phyloP scores from a whole-genome alignment of 2,329 filamentous ascomycete genomes.

The Emmonsia crescens region DNA sequence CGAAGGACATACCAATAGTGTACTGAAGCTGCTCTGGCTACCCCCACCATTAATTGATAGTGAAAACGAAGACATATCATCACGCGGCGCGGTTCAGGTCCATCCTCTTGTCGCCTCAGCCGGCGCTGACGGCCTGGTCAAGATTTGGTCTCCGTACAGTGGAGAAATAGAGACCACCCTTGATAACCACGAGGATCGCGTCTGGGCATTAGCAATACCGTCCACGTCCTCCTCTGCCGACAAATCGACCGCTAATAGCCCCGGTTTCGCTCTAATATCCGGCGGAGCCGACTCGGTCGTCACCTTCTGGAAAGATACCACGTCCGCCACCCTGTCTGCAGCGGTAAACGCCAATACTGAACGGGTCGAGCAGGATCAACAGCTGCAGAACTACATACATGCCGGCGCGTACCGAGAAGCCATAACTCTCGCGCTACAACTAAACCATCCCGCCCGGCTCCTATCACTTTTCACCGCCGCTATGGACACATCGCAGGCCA shows the following conservation, averaged over 20 bases:
- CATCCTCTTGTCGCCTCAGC: conserved; percentile 58
- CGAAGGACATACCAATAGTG: conserved; percentile 91
- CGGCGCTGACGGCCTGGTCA: conserved; percentile 87
- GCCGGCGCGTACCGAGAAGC: conserved; percentile 83
- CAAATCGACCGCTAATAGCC: conserved; percentile 22
- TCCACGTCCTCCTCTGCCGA: conserved; percentile 28
- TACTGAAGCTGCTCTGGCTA: conserved; percentile 88
- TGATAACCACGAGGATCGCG: conserved; percentile 92
- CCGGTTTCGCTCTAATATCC: conserved; percentile 65
- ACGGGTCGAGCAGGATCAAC: conserved; percentile 86
- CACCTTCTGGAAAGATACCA: conserved; percentile 93
- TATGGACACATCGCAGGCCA: conserved; percentile 41
- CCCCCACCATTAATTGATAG: conserved; percentile 36
- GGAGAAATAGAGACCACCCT: conserved; percentile 82
- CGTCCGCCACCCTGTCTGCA: conserved; percentile 63
- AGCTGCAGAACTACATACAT: conserved; percentile 85
- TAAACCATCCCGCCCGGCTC: conserved; percentile 85
- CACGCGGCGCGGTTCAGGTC: conserved; percentile 22
- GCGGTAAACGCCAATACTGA: conserved; percentile 63
- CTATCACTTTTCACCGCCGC: conserved; percentile 76
- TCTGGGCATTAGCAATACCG: conserved; percentile 76
- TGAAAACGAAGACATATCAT: conserved; percentile 21
- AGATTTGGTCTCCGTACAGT: conserved; percentile 82
- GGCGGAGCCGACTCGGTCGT: conserved; percentile 87
- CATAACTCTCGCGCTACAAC: conserved; percentile 79